Base-by-base conservation (phyloP, 305 asterid genomes). In the Nicotiana rustica region DNA sequence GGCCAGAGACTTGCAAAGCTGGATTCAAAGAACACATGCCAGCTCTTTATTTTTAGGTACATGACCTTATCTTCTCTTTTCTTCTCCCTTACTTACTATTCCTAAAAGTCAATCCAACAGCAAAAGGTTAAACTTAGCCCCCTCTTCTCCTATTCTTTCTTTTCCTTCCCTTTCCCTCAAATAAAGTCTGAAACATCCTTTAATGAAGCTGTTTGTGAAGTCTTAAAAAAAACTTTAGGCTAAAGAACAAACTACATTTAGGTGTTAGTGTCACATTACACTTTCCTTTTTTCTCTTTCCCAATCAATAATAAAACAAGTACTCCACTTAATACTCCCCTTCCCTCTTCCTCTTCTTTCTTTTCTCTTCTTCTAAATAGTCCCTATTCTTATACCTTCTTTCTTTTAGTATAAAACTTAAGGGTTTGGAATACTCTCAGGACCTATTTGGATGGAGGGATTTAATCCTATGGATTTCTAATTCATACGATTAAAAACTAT, bases 391-490 rank as follows among this genome's bases (percentile, higher is more conserved):
- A 73, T 14, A 49, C 52, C 10, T 75, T 49, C 57, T 49, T 49
- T 49, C 4, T 49, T 49, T 44, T 52, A 75, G 15, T 52, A 1
- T 21, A 75, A 62, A 14, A 6, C 29, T 13, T 25, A 73, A 47
- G 52, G 61, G 61, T 6, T 73, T 73, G 64, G 62, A 49, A 73
- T 13, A 49, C 25, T 0, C 25, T 25, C 41, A 29, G n/a, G 4
- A 60, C 38, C 60, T 18, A 44, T 47, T 12, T 21, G 61, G 78
- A 47, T 49, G 61, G 21, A 47, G 38, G 61, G 13, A 69, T 71
- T 70, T 71, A 47, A 71, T 71, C 78, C 14, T 71, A 1, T 71
- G 61, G 6, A 47, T 71, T 73, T 73, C 62, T 49, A 49, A 49
- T 21, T 73, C 62, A 12, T 44, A 7, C 25, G 79, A 18, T 49